Evolutionary conservation across 352 stramenopile species (phyloP).

Genomic region (Pythium sukuiense): DNA sequence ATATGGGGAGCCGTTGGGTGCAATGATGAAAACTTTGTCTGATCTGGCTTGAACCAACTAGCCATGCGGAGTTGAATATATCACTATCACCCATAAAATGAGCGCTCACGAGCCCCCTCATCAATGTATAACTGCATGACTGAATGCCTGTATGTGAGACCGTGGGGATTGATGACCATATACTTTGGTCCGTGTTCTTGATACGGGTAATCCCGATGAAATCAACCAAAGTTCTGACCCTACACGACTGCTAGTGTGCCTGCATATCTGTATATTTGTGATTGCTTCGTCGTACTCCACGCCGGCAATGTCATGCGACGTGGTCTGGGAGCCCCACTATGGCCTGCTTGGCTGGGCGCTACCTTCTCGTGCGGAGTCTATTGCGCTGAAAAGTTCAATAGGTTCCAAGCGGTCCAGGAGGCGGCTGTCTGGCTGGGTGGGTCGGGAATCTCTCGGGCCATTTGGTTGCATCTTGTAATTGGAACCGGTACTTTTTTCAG

Average conservation of each 20-base stretch:
- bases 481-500: conserved; percentile 85
- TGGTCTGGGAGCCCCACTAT: conserved; percentile 25
- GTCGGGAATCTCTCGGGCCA: conserved; percentile 24
- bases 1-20: conserved; percentile 35
- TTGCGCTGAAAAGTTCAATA: conserved; percentile 85
- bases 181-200: conserved; percentile 93
- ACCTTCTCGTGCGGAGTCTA: conserved; percentile 17
- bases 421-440: not conserved
- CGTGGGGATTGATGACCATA: conserved; percentile 68
- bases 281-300: conserved; percentile 87
- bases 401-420: conserved; percentile 20
- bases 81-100: conserved; percentile 94
- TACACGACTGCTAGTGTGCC: conserved; percentile 21
- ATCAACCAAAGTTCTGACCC: conserved; percentile 87
- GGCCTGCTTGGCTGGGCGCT: not conserved
- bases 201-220: conserved; percentile 91
- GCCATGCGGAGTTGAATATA: conserved; percentile 89
- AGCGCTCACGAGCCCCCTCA: conserved; percentile 46
- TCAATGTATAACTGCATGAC: not conserved
- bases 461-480: conserved; percentile 75
- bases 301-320: conserved; percentile 80
- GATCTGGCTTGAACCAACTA: conserved; percentile 92
- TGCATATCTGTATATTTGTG: conserved; percentile 24
- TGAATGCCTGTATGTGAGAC: conserved; percentile 24
- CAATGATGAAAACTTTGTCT: conserved; percentile 85